Evolutionary conservation across 768 basidiomycete species (phyloP).

Genomic region (Xerocomus potaroensis): DNA sequence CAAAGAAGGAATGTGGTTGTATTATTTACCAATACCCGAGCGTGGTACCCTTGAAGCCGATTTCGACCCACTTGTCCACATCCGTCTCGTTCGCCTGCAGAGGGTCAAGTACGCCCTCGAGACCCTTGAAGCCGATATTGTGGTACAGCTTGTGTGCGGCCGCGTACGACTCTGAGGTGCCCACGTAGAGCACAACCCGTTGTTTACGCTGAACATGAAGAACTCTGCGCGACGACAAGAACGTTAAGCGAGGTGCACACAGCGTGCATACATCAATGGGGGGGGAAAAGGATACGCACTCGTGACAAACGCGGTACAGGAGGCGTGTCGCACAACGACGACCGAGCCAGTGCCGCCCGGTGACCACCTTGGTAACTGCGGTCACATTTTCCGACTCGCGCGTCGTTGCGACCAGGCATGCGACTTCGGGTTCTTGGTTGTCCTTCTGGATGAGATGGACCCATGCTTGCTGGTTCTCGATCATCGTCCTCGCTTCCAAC

Average conservation of each 20-base stretch:
- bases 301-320: constrained; percentile 48
- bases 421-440: constrained; percentile 37
- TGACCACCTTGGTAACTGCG: constrained; percentile 69
- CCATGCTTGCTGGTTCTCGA: constrained; percentile 51
- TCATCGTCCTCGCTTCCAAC: constrained; percentile 48
- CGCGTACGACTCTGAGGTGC: constrained; percentile 18
- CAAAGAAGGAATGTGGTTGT: too few species aligned
- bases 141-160: constrained; percentile 18
- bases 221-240: not conserved
- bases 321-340: constrained; percentile 56
- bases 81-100: constrained; percentile 2
- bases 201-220: not conserved
- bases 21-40: constrained; percentile 16
- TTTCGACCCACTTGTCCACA: constrained; percentile 18
- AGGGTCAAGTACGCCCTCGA: not conserved
- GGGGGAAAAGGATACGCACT: constrained; percentile 40
- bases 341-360: constrained; percentile 45
- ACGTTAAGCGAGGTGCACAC: not conserved
- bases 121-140: constrained; percentile 20
- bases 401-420: constrained; percentile 66
- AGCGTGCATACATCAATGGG: too few species aligned
- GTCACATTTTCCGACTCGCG: constrained; percentile 51
- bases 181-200: constrained; percentile 56
- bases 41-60: constrained; percentile 10
- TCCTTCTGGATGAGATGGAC: constrained; percentile 42